Evolutionary conservation across 139 green algal genomes (phyloP).

Genomic region (Chlamydomonas sphaeroides): DNA sequence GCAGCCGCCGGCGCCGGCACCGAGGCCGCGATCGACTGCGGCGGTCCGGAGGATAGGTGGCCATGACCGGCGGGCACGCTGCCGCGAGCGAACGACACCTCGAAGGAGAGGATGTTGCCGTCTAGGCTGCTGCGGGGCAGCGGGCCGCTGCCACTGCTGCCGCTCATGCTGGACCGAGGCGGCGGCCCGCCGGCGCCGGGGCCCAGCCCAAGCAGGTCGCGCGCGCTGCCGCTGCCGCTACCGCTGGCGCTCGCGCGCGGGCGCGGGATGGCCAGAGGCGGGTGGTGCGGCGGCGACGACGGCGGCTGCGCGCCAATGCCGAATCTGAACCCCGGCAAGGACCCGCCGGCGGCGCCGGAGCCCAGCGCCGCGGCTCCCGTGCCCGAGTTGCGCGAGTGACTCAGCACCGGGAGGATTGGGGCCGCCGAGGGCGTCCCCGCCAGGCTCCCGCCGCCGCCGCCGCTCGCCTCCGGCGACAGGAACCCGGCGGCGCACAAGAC

Average conservation of each 20-base stretch:
- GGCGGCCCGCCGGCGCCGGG: too few relatives aligned
- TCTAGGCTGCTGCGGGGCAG: conserved; percentile 35
- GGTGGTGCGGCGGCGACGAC: neutral
- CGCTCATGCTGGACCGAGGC: conserved; percentile 19
- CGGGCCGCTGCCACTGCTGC: conserved; percentile 26
- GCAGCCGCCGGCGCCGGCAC: neutral
- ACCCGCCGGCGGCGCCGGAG: too few relatives aligned
- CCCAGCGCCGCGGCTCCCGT: too few relatives aligned
- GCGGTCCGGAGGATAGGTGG: neutral
- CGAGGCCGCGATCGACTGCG: neutral
- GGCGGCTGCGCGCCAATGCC: too few relatives aligned
- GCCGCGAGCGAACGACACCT: neutral
- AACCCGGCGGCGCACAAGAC: conserved; percentile 17
- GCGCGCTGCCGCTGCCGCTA: neutral
- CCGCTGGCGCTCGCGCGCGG: neutral
- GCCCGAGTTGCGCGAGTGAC: too few relatives aligned
- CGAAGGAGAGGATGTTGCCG: conserved; percentile 18
- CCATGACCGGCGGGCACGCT: neutral
- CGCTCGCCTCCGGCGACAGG: conserved; percentile 16
- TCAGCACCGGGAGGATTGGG: too few relatives aligned
- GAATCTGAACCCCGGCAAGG: too few relatives aligned
- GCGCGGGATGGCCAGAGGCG: neutral
- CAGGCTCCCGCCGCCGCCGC: too few relatives aligned
- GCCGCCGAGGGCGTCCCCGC: neutral
- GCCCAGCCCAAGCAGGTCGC: neutral